Conservation (phyloP, 2,329 filamentous ascomycete genomes). For the Xylaria sp. region DNA sequence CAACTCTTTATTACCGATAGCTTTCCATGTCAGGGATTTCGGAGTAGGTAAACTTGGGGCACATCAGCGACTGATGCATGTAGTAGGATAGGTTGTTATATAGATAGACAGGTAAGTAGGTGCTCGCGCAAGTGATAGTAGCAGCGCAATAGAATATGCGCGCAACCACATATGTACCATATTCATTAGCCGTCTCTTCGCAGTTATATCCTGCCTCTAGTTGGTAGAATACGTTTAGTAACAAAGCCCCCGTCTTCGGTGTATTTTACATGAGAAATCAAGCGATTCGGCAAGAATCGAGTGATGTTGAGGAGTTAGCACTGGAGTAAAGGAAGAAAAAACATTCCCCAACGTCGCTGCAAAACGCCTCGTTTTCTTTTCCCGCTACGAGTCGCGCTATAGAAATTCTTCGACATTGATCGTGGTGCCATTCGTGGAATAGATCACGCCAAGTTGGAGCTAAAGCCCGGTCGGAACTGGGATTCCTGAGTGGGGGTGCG, state of each 20-base stretch:
- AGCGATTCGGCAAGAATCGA: neutral
- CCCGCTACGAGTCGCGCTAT: slow-evolving; percentile 14
- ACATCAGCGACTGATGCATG: neutral
- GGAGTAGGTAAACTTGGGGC: neutral
- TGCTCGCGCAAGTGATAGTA: slow-evolving; percentile 11
- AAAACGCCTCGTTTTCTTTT: slow-evolving; percentile 18
- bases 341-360: neutral
- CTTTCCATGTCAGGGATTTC: neutral
- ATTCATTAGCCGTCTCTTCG: slow-evolving; percentile 17
- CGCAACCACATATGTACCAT: slow-evolving; percentile 7
- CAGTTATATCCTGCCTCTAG: slow-evolving; percentile 15
- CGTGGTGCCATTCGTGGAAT: slow-evolving; percentile 30
- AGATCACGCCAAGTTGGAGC: slow-evolving; percentile 28
- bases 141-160: slow-evolving; percentile 10
- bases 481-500: slow-evolving; percentile 24
- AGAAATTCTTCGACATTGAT: neutral
- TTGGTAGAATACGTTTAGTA: slow-evolving; percentile 3
- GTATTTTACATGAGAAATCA: slow-evolving; percentile 7
- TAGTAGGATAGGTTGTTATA: neutral
- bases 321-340: neutral
- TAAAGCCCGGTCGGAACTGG: slow-evolving; percentile 8
- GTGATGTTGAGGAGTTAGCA: slow-evolving; percentile 11
- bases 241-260: slow-evolving; percentile 11
- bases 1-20: neutral
- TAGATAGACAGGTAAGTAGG: neutral